Conservation (phyloP, 1,284 basidiomycete species). For the Ceratobasidium sp. region DNA sequence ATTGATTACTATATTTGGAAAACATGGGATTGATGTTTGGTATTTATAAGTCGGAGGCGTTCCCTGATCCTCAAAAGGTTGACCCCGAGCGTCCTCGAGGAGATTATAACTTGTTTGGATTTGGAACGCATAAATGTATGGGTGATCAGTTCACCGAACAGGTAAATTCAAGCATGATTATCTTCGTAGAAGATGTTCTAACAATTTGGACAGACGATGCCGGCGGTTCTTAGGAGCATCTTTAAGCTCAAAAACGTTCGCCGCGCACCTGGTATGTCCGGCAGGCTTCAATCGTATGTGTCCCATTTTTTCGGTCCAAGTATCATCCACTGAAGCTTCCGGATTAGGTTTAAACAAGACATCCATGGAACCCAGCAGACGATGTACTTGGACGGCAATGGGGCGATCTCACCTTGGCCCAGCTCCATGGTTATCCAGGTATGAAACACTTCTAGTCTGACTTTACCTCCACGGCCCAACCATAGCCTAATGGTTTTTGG, state of each 20-base stretch:
- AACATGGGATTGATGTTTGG: conserved; percentile 2
- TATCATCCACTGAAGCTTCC: not conserved
- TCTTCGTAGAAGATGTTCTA: not conserved
- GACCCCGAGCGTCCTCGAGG: conserved; percentile 51
- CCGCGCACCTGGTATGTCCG: conserved; percentile 64
- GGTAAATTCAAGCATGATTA: not conserved
- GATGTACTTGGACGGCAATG: conserved; percentile 53
- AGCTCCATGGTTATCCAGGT: conserved; percentile 56
- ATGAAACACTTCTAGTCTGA: conserved; percentile 25
- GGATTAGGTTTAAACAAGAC: conserved; percentile 46
- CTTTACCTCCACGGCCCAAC: too few species aligned
- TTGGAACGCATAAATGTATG: conserved; percentile 52
- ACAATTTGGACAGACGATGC: conserved; percentile 56
- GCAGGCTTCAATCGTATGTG: conserved; percentile 61
- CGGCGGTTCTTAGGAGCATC: conserved; percentile 65
- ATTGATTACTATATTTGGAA: not conserved
- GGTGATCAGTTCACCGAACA: conserved; percentile 40
- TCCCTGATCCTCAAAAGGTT: conserved; percentile 52
- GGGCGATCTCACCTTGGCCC: conserved; percentile 55
- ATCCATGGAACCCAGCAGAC: conserved; percentile 51
- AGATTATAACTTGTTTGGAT: conserved; percentile 51
- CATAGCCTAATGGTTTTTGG: not conserved
- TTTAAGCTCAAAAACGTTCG: conserved; percentile 66
- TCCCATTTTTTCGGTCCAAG: not conserved
- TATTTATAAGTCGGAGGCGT: conserved; percentile 54